Conservation (phyloP, 2,329 filamentous ascomycete genomes). For the Beauveria sp. region DNA sequence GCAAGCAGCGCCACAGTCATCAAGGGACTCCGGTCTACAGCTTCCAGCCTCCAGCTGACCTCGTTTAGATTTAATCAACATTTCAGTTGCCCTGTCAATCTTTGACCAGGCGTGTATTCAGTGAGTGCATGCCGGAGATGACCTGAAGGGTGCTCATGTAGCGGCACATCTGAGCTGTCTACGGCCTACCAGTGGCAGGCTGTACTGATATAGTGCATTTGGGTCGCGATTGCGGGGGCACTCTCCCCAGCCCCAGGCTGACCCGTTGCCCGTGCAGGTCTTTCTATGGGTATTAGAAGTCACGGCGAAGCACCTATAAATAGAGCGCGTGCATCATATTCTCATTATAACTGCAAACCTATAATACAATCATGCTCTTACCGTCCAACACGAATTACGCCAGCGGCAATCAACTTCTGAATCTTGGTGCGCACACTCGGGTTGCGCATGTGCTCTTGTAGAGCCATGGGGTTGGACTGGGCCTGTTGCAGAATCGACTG, state of each 20-base stretch:
- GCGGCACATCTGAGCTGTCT: no score
- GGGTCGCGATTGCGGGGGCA: neutral
- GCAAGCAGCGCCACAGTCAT: neutral
- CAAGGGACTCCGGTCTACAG: no score
- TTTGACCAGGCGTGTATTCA: no score
- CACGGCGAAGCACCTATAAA: neutral
- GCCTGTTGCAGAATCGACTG: conserved; percentile 95
- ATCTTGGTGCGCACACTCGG: conserved; percentile 77
- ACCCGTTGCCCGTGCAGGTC: no score
- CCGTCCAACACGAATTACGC: conserved; percentile 72
- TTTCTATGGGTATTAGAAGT: neutral
- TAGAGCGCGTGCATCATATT: conserved; percentile 3
- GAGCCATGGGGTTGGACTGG: conserved; percentile 82
- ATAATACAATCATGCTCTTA: conserved; percentile 11
- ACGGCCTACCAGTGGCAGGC: no score
- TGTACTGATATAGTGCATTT: neutral
- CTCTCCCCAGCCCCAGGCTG: neutral
- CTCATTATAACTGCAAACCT: conserved; percentile 10
- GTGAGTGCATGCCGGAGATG: no score
- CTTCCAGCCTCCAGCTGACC: no score
- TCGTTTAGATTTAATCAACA: no score
- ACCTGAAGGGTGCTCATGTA: no score
- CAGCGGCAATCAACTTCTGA: conserved; percentile 87
- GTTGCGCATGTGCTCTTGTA: conserved; percentile 98
- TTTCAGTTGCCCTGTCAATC: no score